These are phyloP conservation scores for Backusella westeae DNA, from an alignment of 192 early-diverging fungal genomes.

Conservation along the genomic window DNA sequence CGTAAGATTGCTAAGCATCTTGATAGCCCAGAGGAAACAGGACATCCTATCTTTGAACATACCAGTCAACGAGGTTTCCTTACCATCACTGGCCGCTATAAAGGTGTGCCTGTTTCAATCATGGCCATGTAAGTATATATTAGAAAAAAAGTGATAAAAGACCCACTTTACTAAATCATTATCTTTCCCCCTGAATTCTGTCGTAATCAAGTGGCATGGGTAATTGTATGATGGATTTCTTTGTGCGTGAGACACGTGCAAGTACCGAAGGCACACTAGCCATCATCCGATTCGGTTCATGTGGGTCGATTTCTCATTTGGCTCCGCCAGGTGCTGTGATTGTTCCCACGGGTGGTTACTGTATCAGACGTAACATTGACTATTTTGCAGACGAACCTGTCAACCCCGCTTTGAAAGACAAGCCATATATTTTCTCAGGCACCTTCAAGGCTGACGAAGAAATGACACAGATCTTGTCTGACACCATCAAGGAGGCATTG, in stretches of 20 bases:
- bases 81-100: constrained; percentile 84
- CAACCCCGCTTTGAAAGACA: constrained; percentile 4
- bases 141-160: no score
- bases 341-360: constrained; percentile 58
- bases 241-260: constrained; percentile 83
- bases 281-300: constrained; percentile 86
- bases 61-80: constrained; percentile 76
- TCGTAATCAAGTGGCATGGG: constrained; percentile 53
- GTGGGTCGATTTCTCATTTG: constrained; percentile 64
- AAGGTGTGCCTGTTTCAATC: constrained; percentile 71
- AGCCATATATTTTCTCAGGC: constrained; percentile 69
- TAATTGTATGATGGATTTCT: constrained; percentile 86
- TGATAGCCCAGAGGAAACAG: constrained; percentile 44
- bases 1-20: constrained; percentile 58
- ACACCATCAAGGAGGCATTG: constrained; percentile 32
- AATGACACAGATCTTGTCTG: constrained; percentile 43
- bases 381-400: constrained; percentile 54
- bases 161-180: not conserved
- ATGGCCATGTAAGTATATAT: constrained; percentile 66
- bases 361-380: constrained; percentile 61
- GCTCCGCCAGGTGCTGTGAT: constrained; percentile 63
- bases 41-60: constrained; percentile 45
- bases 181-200: not conserved
- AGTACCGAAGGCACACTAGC: constrained; percentile 72
- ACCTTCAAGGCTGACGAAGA: constrained; percentile 55